Percentiles rank a stretch among this genome's conserved stretches.
phyloP scores from a whole-genome alignment of 768 basidiomycete genomes.

The Dioszegia crocea region DNA sequence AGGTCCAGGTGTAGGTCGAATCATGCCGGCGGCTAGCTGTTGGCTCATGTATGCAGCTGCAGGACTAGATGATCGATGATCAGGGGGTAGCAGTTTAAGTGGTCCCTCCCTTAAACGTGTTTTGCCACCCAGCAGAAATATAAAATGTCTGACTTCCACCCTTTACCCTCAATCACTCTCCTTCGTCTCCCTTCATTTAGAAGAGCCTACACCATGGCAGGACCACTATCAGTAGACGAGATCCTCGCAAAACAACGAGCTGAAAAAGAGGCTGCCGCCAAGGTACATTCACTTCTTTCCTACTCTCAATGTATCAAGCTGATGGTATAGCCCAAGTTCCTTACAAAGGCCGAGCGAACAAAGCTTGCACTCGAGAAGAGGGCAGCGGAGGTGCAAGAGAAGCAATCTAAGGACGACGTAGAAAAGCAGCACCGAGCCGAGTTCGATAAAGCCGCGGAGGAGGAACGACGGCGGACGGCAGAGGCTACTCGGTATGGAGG shows the following conservation, averaged over 20 bases:
- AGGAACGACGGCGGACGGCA: conserved; percentile 52
- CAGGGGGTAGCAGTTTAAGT: no score
- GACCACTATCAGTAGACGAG: conserved; percentile 80
- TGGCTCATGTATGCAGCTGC: no score
- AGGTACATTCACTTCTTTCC: conserved; percentile 54
- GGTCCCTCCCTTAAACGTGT: no score
- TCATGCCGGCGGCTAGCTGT: no score
- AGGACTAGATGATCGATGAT: no score
- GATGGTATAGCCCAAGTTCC: conserved; percentile 74
- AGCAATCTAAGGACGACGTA: conserved; percentile 64
- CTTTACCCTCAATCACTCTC: no score
- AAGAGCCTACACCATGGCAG: conserved; percentile 27
- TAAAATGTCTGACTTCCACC: no score
- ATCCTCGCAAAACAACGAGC: conserved; percentile 79
- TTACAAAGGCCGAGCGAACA: conserved; percentile 86
- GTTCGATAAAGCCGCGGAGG: conserved; percentile 73
- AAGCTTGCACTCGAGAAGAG: conserved; percentile 83
- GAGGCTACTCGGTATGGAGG: conserved; percentile 53
- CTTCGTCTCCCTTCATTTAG: no score
- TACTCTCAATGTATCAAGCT: conserved; percentile 4
- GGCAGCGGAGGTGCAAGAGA: conserved; percentile 70
- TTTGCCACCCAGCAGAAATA: no score
- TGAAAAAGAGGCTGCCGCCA: conserved; percentile 84
- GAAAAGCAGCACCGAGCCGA: conserved; percentile 61
- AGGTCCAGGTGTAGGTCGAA: no score